Conservation (phyloP, 2,329 filamentous ascomycete species). For the Colletotrichum melonis region DNA sequence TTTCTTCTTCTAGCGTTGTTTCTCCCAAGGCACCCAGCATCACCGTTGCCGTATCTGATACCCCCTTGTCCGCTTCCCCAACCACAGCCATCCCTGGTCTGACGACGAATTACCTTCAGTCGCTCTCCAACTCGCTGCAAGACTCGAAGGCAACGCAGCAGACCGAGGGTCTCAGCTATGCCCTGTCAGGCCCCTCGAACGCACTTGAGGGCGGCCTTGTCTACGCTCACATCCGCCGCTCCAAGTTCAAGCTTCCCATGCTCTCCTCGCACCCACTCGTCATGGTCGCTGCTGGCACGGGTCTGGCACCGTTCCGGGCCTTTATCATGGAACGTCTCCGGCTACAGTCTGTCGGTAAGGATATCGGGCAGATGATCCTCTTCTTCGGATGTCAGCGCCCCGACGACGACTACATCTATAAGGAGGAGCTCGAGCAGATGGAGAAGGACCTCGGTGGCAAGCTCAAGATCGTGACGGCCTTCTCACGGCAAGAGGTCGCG, state of each 20-base stretch:
- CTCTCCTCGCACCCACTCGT: conserved; percentile 56
- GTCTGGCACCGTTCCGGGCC: conserved; percentile 55
- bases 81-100: conserved; percentile 40
- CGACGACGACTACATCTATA: conserved; percentile 47
- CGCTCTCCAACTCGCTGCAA: conserved; percentile 16
- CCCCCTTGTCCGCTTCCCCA: conserved; percentile 40
- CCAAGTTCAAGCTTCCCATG: conserved; percentile 55
- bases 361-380: conserved; percentile 49
- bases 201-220: conserved; percentile 41
- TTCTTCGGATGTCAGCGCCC: conserved; percentile 53
- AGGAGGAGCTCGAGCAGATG: conserved; percentile 40
- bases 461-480: conserved; percentile 45
- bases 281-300: conserved; percentile 62
- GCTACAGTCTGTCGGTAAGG: conserved; percentile 49
- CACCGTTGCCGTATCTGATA: conserved; percentile 23
- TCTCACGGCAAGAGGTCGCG: conserved; percentile 40
- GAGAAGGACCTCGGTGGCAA: conserved; percentile 37
- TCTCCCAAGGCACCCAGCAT: conserved; percentile 26
- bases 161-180: conserved; percentile 5
- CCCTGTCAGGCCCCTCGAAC: conserved; percentile 14
- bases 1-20: conserved; percentile 64
- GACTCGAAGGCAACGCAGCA: background rate
- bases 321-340: conserved; percentile 51
- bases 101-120: conserved; percentile 43
- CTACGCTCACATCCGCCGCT: conserved; percentile 46